A percentile compares a stretch with the other conserved stretches of the same genome.
Conservation (phyloP, 768 basidiomycete species). For the Tylopilus vinaceipallidus region DNA sequence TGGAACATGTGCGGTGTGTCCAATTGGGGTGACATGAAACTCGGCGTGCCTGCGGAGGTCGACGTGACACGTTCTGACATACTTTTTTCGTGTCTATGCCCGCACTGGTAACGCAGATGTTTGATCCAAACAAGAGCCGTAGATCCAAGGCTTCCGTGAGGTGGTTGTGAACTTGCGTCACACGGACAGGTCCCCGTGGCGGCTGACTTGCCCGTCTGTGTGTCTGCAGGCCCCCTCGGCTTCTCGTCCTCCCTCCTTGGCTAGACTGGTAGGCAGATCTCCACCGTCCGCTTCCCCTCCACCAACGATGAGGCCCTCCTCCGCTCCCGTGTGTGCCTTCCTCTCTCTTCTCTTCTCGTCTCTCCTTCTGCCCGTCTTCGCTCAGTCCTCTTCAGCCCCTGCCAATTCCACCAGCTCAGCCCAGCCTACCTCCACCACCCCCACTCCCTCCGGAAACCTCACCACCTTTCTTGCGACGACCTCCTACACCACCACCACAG, state of each 20-base stretch:
- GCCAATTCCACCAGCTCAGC: conserved; percentile 17
- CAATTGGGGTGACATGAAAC: conserved; percentile 3
- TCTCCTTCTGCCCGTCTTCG: conserved; percentile 34
- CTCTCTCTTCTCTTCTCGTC: conserved; percentile 28
- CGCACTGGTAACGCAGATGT: background rate
- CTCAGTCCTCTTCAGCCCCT: conserved; percentile 34
- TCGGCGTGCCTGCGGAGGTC: conserved; percentile 18
- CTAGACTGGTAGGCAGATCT: no score
- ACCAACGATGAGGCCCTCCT: conserved; percentile 13
- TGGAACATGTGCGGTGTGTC: background rate
- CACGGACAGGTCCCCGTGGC: conserved; percentile 20
- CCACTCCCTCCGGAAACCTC: conserved; percentile 27
- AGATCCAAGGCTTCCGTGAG: background rate
- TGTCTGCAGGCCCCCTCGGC: conserved; percentile 1
- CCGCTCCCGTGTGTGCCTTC: background rate
- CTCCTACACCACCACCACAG: conserved; percentile 48
- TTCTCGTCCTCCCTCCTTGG: conserved; percentile 1
- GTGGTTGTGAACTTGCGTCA: conserved; percentile 13
- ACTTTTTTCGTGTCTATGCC: conserved; percentile 4
- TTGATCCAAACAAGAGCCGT: background rate
- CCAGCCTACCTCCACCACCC: background rate
- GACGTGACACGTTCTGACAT: background rate
- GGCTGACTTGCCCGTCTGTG: conserved; percentile 29
- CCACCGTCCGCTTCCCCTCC: background rate
- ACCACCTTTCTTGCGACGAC: conserved; percentile 57